phyloP scores from a whole-genome alignment of 768 basidiomycete genomes.

The Symmetrospora coprosmae region DNA sequence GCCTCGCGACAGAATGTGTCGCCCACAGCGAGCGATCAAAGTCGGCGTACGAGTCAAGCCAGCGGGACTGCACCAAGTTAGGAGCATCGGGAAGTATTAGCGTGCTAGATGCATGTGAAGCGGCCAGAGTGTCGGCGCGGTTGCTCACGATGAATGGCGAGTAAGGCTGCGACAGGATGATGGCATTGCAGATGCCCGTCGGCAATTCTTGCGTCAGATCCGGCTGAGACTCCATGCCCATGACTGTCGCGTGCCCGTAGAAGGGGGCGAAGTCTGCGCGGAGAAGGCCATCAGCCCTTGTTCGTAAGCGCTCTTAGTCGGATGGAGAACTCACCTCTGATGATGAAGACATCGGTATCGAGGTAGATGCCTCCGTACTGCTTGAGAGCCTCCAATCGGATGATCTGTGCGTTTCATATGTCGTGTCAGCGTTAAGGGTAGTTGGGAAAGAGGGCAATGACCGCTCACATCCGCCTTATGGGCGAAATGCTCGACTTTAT shows the following conservation, averaged over 20 bases:
- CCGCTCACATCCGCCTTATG: constrained; percentile 31
- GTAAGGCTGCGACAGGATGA: constrained; percentile 30
- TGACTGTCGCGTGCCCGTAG: constrained; percentile 25
- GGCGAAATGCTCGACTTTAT: constrained; percentile 27
- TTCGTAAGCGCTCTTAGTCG: no score
- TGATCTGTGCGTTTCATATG: constrained; percentile 1
- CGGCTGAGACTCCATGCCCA: constrained; percentile 30
- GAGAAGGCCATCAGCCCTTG: no score
- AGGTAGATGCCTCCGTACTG: constrained; percentile 30
- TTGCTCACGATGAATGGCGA: constrained; percentile 22
- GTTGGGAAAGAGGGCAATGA: background rate
- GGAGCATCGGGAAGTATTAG: no score
- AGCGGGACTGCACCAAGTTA: constrained; percentile 24
- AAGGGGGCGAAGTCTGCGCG: constrained; percentile 27
- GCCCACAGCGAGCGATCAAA: constrained; percentile 28
- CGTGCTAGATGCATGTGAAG: background rate
- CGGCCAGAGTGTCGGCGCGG: background rate
- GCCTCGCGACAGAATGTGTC: constrained; percentile 24
- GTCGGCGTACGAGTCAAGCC: constrained; percentile 28
- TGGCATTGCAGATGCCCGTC: constrained; percentile 30
- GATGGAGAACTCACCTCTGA: constrained; percentile 20
- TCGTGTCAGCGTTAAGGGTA: background rate
- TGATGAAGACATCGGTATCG: constrained; percentile 29
- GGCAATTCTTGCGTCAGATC: constrained; percentile 22
- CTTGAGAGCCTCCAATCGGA: constrained; percentile 28